Evolutionary conservation across 2,329 filamentous ascomycete species (phyloP).

Genomic region (Orbilia oligospora): DNA sequence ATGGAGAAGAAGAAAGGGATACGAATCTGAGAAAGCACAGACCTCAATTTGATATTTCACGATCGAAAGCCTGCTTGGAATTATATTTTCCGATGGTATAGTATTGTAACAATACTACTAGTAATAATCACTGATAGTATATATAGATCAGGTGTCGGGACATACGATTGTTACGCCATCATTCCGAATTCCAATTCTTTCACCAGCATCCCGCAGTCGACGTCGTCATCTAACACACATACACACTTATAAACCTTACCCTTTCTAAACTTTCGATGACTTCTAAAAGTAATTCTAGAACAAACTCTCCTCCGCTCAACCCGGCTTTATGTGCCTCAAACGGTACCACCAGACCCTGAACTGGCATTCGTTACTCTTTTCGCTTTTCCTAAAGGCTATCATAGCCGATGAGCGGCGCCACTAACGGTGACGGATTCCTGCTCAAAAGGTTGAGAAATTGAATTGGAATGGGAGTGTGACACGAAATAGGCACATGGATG

Average conservation of each 20-base stretch:
- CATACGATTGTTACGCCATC: slow-evolving; percentile 37
- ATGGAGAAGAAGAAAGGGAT: background rate
- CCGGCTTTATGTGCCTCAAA: slow-evolving; percentile 21
- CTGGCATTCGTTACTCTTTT: background rate
- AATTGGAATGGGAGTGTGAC: slow-evolving; percentile 25
- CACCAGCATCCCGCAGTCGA: background rate
- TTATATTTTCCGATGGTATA: background rate
- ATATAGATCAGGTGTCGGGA: slow-evolving; percentile 26
- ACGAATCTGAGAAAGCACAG: slow-evolving; percentile 10
- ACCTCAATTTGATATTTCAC: slow-evolving; percentile 8
- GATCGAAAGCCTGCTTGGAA: background rate
- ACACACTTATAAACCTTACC: slow-evolving; percentile 6
- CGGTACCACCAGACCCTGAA: slow-evolving; percentile 33
- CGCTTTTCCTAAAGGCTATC: slow-evolving; percentile 8
- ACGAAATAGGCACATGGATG: slow-evolving; percentile 34
- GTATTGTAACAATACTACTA: too few relatives aligned
- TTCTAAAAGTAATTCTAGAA: slow-evolving; percentile 31
- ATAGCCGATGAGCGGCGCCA: slow-evolving; percentile 26
- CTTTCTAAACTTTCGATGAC: slow-evolving; percentile 1
- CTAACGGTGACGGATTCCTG: background rate
- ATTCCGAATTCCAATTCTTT: slow-evolving; percentile 16
- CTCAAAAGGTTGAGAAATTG: slow-evolving; percentile 18
- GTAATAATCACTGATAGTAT: slow-evolving; percentile 1
- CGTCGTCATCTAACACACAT: slow-evolving; percentile 45
- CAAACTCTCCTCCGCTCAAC: slow-evolving; percentile 18